Conservation (phyloP, 2,329 filamentous ascomycete species). For the Penicillium sclerotiorum region DNA sequence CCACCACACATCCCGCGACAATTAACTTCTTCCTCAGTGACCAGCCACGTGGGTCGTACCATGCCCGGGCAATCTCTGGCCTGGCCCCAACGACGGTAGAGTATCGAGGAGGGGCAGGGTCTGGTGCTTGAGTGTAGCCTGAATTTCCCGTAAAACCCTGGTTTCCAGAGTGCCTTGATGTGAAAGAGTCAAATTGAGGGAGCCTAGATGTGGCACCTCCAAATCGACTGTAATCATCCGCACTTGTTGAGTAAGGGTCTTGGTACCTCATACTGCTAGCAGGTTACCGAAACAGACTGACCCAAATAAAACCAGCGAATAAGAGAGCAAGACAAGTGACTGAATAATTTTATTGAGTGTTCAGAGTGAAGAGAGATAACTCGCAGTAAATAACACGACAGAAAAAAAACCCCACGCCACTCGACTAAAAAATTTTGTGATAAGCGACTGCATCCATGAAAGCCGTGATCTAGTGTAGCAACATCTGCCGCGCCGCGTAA, state of each 20-base stretch:
- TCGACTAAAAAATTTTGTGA: background rate
- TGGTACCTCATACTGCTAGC: background rate
- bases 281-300: background rate
- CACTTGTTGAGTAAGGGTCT: background rate
- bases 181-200: background rate
- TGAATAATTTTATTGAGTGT: background rate
- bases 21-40: constrained; percentile 10
- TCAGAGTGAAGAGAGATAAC: background rate
- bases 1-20: constrained; percentile 27
- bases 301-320: background rate
- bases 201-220: background rate
- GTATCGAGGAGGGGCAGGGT: background rate
- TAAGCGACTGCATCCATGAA: background rate
- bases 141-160: background rate
- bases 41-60: constrained; percentile 9
- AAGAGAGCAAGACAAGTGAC: background rate
- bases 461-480: background rate
- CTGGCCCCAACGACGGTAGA: background rate
- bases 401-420: background rate
- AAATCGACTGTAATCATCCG: background rate
- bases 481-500: background rate
- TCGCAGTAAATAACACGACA: background rate
- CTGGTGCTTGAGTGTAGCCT: background rate
- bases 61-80: background rate
- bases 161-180: background rate